phyloP scores from a whole-genome alignment of 441 rosid genomes.

The Mallotus repandus region DNA sequence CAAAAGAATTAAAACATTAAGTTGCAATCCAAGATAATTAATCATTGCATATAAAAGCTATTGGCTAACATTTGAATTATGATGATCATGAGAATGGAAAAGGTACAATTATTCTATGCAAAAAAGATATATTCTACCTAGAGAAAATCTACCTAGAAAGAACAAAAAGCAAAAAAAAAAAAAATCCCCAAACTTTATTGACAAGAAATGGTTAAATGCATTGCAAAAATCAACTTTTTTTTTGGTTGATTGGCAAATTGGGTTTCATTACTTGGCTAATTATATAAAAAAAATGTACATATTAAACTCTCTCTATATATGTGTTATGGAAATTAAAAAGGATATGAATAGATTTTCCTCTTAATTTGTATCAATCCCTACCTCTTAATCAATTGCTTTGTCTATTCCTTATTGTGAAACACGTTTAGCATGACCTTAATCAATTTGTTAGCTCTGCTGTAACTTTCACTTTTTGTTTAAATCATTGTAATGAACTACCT shows the following conservation, averaged over 20 bases:
- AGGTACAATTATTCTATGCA: not conserved
- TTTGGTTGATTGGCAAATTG: not conserved
- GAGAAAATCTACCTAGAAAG: not conserved
- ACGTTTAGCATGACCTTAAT: conserved; percentile 27
- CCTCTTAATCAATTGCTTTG: conserved; percentile 17
- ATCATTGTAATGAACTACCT: conserved; percentile 16
- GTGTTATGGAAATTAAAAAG: no score
- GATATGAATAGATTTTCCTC: conserved; percentile 1
- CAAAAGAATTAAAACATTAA: no score
- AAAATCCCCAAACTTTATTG: not conserved
- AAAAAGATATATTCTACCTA: not conserved
- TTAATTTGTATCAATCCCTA: conserved; percentile 9
- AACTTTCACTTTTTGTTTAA: conserved; percentile 29
- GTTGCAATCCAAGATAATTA: no score
- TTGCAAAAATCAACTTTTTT: not conserved
- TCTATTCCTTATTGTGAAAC: conserved; percentile 27
- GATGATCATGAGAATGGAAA: not conserved
- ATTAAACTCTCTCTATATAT: no score
- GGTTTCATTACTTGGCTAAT: not conserved
- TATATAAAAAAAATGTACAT: no score
- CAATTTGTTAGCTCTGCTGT: conserved; percentile 35
- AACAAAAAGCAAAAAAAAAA: not conserved
- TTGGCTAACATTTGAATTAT: no score
- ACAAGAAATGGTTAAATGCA: not conserved
- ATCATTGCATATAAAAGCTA: no score